These are phyloP conservation scores for Solanum paucissectum DNA, from an alignment of 257 asterid genomes.

Conservation along the genomic window DNA sequence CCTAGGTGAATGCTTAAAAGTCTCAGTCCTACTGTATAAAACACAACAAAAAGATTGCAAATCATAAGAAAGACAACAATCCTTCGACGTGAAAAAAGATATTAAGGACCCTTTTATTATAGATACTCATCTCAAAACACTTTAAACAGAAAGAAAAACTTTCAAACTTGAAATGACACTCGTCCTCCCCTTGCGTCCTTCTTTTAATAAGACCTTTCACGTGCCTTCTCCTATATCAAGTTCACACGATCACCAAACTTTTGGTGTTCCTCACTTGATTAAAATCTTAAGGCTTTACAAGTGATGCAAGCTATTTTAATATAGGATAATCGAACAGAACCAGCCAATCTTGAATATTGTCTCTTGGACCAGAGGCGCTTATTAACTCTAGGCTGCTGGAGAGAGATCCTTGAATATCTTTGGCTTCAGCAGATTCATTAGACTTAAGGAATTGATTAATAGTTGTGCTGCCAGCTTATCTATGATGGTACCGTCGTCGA, in stretches of 20 bases:
- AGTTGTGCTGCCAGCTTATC: conserved; percentile 31
- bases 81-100: background rate
- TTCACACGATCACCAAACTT: too few relatives aligned
- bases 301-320: background rate
- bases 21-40: background rate
- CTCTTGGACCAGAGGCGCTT: background rate
- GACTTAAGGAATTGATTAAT: conserved; percentile 40
- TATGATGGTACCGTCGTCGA: conserved; percentile 34
- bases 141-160: background rate
- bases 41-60: background rate
- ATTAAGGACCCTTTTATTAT: background rate
- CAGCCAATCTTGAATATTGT: background rate
- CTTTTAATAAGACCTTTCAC: background rate
- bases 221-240: background rate
- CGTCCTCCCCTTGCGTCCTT: background rate
- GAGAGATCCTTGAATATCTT: conserved; percentile 35
- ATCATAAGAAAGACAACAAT: background rate
- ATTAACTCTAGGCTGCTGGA: background rate
- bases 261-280: too few relatives aligned
- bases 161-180: background rate
- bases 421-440: conserved; percentile 24
- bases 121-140: background rate
- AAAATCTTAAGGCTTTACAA: background rate
- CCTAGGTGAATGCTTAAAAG: background rate
- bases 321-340: background rate